These are phyloP conservation scores for Terfezia claveryi DNA, from an alignment of 495 filamentous ascomycete species.

Conservation along the genomic window DNA sequence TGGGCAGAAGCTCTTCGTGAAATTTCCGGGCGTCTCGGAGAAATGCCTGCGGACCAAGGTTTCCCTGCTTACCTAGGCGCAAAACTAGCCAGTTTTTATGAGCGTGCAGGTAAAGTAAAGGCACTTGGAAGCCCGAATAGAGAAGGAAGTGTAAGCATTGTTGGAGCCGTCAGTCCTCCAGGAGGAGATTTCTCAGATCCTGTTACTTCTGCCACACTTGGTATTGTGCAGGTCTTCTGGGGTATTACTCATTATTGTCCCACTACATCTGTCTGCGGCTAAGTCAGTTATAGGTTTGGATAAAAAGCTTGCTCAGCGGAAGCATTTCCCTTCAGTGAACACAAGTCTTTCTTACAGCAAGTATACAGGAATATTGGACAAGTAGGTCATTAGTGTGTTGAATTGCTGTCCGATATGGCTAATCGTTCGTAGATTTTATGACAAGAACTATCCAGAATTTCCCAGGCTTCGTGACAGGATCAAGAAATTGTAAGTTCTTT, in stretches of 20 bases:
- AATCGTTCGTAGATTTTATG: conserved; percentile 29
- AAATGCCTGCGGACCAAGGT: conserved; percentile 99
- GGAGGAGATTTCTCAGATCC: conserved; percentile 99
- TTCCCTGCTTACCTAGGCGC: conserved; percentile 95
- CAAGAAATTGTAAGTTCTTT: conserved; percentile 40
- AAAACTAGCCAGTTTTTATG: conserved; percentile 97
- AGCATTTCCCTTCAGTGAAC: conserved; percentile 98
- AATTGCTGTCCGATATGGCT: too few species aligned
- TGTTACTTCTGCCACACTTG: conserved; percentile 78
- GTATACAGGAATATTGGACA: conserved; percentile 69
- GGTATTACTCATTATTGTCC: conserved; percentile 23
- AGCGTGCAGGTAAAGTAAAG: conserved; percentile 74
- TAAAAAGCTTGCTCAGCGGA: conserved; percentile 96
- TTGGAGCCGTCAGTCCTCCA: conserved; percentile 89
- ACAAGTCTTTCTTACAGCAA: conserved; percentile 92
- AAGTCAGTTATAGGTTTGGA: conserved; percentile 32
- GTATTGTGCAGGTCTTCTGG: conserved; percentile 99
- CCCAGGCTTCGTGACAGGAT: conserved; percentile 79
- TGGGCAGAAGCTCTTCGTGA: conserved; percentile 98
- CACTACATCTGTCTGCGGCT: too few species aligned
- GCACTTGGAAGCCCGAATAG: conserved; percentile 74
- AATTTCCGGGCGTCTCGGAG: conserved; percentile 93
- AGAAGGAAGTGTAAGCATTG: conserved; percentile 83
- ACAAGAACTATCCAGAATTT: conserved; percentile 82
- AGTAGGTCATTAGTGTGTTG: conserved; percentile 24